Conservation (phyloP, 2,329 filamentous ascomycete species). For the Sporothrix humicola region DNA sequence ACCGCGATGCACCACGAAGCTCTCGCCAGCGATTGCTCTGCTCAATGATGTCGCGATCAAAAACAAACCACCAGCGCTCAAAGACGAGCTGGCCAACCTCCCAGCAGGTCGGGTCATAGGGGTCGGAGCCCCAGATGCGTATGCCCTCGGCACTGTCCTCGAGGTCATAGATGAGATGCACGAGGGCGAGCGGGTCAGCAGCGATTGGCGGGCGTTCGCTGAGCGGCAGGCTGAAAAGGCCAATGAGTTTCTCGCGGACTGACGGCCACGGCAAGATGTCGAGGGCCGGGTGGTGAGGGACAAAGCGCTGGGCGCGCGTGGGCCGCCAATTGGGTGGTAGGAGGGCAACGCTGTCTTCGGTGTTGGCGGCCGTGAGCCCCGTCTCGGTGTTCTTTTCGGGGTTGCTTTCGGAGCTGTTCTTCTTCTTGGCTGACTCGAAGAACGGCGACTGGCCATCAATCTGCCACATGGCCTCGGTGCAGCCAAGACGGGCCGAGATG, state of each 20-base stretch:
- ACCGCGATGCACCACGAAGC: constrained; percentile 51
- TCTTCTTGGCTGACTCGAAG: constrained; percentile 36
- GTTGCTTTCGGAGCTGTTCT: background rate
- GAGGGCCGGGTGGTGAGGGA: constrained; percentile 63
- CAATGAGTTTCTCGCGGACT: constrained; percentile 46
- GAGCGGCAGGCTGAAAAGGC: constrained; percentile 56
- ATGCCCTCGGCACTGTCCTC: constrained; percentile 61
- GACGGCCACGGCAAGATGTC: constrained; percentile 64
- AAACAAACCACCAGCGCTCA: constrained; percentile 65
- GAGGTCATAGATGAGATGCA: constrained; percentile 62
- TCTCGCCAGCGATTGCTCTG: constrained; percentile 59
- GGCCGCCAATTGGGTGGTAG: constrained; percentile 58
- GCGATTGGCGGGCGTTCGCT: constrained; percentile 55
- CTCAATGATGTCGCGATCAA: constrained; percentile 59
- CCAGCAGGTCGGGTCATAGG: constrained; percentile 57
- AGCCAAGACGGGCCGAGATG: constrained; percentile 55
- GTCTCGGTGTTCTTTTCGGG: constrained; percentile 37
- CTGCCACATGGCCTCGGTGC: constrained; percentile 52
- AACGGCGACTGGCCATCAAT: constrained; percentile 56
- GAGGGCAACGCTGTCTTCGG: constrained; percentile 42
- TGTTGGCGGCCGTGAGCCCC: constrained; percentile 32
- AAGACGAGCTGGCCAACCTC: constrained; percentile 65
- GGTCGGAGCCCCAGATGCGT: constrained; percentile 56
- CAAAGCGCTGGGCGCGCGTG: constrained; percentile 54
- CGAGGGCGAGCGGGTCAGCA: constrained; percentile 53